A percentile compares a stretch with the other conserved stretches of the same genome.
Evolutionary conservation across 148 eudicot genomes (phyloP).

Genomic region (Suaeda aralocaspica): DNA sequence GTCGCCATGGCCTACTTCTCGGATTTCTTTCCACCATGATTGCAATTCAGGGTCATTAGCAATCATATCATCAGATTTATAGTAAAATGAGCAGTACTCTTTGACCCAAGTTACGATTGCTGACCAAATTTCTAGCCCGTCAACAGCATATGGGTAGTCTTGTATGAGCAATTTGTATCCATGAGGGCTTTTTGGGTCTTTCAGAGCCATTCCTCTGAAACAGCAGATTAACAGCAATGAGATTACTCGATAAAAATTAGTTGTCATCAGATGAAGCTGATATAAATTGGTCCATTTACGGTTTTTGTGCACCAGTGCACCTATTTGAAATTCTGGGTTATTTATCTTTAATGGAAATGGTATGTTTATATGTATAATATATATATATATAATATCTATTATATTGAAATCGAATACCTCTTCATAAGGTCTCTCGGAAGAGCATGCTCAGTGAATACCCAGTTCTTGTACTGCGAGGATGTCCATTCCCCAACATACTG

Average conservation of each 20-base stretch:
- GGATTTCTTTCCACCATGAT: conserved; percentile 74
- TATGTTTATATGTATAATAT: no score
- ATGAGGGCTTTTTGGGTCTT: conserved; percentile 52
- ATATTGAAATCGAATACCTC: no score
- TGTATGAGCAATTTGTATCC: conserved; percentile 59
- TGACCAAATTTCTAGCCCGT: conserved; percentile 80
- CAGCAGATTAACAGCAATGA: neutral
- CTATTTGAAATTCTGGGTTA: no score
- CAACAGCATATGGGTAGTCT: conserved; percentile 92
- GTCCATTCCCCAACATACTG: conserved; percentile 60
- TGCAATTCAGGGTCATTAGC: conserved; percentile 58
- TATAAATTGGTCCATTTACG: no score
- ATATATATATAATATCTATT: no score
- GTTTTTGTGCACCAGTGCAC: no score
- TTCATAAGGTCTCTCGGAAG: conserved; percentile 81
- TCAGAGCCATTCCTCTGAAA: conserved; percentile 78
- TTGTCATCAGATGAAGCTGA: no score
- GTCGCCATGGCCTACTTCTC: conserved; percentile 74
- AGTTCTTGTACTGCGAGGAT: conserved; percentile 47
- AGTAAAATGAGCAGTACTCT: conserved; percentile 61
- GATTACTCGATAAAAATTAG: no score
- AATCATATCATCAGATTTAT: conserved; percentile 40
- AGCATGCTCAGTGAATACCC: conserved; percentile 81
- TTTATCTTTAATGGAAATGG: no score
- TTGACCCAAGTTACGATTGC: conserved; percentile 79